Base-by-base conservation (phyloP, 768 basidiomycete genomes). In the Tulasnella sp. region DNA sequence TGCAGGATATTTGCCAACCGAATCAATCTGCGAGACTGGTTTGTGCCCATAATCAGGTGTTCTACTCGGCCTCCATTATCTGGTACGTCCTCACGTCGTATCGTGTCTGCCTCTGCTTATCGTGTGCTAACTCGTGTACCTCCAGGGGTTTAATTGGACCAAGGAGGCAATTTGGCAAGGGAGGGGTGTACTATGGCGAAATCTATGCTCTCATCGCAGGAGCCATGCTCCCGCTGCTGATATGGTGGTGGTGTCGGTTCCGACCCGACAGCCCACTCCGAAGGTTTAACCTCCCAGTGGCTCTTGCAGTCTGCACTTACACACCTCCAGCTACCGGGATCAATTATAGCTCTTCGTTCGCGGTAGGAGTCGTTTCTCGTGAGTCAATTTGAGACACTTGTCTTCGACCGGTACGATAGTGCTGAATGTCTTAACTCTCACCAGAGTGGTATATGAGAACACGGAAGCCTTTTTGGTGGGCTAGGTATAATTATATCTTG, bases 401-500 rank as follows among this genome's bases (percentile, higher is more conserved):
- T 15, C 48, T 9, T 10, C 42, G n/a, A 11, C 7, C 3, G 26
- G 11, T 32, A 26, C 57, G 26, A 7, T 1, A 13, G 26, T 4
- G n/a, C 6, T 32, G n/a, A 32, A 61, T 32, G n/a, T 16, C 20
- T 71, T 4, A 0, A 0, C 29, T 23, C 3, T 29, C 26, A 26
- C 3, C 81, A 85, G 85, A 88, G 79, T 88, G 84, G 80, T 78
- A 84, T 74, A 73, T 87, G 10, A 84, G 87, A 10, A 83, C 85
- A 32, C 81, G 82, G 2, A 80, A 82, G 61, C 87, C 87, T 81
- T 83, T 83, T 4, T 87, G 86, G 87, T 88, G 87, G 87, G 85
- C 85, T 20, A 87, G 87, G 84, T 88, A 85, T 84, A 88, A 87
- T 79, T 88, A 87, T 79, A 83, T 87, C 48, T 82, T 87, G 2